phyloP scores from a whole-genome alignment of 352 stramenopile genomes.

The Phytophthora aleatoria region DNA sequence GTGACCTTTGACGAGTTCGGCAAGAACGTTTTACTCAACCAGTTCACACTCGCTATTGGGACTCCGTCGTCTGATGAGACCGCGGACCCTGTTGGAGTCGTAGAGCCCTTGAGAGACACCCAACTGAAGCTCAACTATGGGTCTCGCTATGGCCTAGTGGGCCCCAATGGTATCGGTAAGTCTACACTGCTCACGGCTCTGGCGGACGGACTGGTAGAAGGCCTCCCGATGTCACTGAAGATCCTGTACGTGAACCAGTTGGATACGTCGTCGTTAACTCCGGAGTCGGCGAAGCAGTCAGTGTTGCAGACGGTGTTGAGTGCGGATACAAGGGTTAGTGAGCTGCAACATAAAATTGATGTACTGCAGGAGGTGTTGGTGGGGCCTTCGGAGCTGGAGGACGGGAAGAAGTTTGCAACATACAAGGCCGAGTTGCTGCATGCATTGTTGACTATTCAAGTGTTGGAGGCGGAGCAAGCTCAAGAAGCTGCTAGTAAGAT shows the following conservation, averaged over 20 bases:
- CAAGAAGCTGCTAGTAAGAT: slow-evolving; percentile 47
- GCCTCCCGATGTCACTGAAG: slow-evolving; percentile 47
- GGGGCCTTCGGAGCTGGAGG: not conserved
- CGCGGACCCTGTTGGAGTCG: slow-evolving; percentile 22
- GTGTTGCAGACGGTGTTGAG: slow-evolving; percentile 55
- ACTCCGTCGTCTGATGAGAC: slow-evolving; percentile 12
- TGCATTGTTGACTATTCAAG: slow-evolving; percentile 39
- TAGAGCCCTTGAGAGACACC: slow-evolving; percentile 70
- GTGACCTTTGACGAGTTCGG: slow-evolving; percentile 65
- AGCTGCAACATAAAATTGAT: slow-evolving; percentile 44
- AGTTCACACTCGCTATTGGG: slow-evolving; percentile 54
- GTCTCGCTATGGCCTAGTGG: slow-evolving; percentile 84
- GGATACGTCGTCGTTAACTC: slow-evolving; percentile 48
- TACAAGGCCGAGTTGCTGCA: slow-evolving; percentile 44
- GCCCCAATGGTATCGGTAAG: slow-evolving; percentile 87
- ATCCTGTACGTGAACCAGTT: slow-evolving; percentile 71
- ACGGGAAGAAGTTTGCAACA: slow-evolving; percentile 28
- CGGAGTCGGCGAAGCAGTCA: slow-evolving; percentile 25
- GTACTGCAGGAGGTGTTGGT: slow-evolving; percentile 41
- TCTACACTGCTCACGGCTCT: slow-evolving; percentile 94
- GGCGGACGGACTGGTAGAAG: slow-evolving; percentile 82
- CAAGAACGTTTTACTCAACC: slow-evolving; percentile 63
- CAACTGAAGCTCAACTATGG: slow-evolving; percentile 80
- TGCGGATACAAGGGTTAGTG: slow-evolving; percentile 45
- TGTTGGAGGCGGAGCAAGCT: slow-evolving; percentile 45